phyloP scores from a whole-genome alignment of 768 basidiomycete genomes.

The Mycena albidolilacea region DNA sequence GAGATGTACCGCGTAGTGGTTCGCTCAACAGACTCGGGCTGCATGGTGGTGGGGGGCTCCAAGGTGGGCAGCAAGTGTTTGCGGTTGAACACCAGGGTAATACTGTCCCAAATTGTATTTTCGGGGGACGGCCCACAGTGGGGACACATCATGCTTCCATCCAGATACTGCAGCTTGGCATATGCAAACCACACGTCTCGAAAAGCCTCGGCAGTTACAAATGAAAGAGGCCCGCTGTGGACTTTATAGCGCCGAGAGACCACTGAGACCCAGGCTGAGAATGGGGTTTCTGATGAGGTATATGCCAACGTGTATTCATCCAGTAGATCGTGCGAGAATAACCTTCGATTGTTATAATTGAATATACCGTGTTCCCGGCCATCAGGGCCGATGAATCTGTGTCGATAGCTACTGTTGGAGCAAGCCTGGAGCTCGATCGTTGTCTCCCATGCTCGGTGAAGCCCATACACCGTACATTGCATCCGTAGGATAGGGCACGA shows the following conservation, averaged over 20 bases:
- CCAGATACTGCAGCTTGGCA: conserved; percentile 30
- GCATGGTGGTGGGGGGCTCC: conserved; percentile 31
- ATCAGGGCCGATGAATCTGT: conserved; percentile 32
- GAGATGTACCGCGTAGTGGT: not conserved
- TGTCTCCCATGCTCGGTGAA: not conserved
- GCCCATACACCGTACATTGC: conserved; percentile 15
- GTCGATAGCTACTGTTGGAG: conserved; percentile 6
- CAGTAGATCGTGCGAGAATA: conserved; percentile 34
- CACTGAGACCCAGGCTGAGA: conserved; percentile 28
- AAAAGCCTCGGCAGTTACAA: conserved; percentile 28
- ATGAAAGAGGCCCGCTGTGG: conserved; percentile 5
- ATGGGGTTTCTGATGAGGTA: conserved; percentile 33
- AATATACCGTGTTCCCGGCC: conserved; percentile 32
- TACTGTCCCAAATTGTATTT: conserved; percentile 41
- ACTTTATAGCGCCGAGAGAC: conserved; percentile 26
- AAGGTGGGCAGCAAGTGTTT: conserved; percentile 35
- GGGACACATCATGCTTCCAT: conserved; percentile 27
- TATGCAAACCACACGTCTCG: conserved; percentile 38
- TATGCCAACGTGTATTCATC: conserved; percentile 35
- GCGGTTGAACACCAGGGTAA: conserved; percentile 34
- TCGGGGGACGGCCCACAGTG: conserved; percentile 32
- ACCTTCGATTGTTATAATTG: conserved; percentile 36
- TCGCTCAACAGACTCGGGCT: conserved; percentile 9
- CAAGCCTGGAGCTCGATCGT: conserved; percentile 30
- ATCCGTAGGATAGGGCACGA: not conserved